Evolutionary conservation across 78 protist genomes (phyloP).

Genomic region (Protostelium mycophagum): DNA sequence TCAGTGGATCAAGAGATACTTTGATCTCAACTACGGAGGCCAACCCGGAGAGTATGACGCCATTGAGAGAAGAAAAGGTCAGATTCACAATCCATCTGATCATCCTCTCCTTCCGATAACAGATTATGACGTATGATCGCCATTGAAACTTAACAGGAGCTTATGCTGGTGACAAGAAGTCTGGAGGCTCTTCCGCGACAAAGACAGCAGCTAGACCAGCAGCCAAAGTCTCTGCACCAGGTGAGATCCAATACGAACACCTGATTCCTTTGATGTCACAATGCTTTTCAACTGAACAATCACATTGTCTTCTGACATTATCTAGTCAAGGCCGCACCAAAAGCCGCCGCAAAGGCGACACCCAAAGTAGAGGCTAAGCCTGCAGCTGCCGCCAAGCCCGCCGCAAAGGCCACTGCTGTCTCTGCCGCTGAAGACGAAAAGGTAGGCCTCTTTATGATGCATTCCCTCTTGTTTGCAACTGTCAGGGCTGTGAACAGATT

Average conservation of each 20-base stretch:
- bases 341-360: conserved; percentile 22
- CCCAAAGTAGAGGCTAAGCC: conserved; percentile 5
- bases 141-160: not conserved
- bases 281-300: not conserved
- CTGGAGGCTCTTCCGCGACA: not conserved
- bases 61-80: conserved; percentile 19
- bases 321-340: not conserved
- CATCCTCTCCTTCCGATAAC: too few relatives aligned
- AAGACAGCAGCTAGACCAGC: not conserved
- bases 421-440: not conserved
- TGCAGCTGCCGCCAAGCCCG: conserved; percentile 11
- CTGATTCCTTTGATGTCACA: conserved; percentile 15
- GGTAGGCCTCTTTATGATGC: too few relatives aligned
- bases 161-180: not conserved
- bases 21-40: conserved; percentile 44
- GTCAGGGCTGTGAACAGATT: too few relatives aligned
- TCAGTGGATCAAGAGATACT: conserved; percentile 88
- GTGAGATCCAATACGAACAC: not conserved
- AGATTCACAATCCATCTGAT: too few relatives aligned
- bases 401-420: not conserved
- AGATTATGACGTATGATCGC: too few relatives aligned
- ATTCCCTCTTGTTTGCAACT: too few relatives aligned
- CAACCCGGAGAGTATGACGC: conserved; percentile 58
- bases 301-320: conserved; percentile 9
- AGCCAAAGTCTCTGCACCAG: conserved; percentile 1